Percentiles rank a stretch among this genome's conserved stretches.
phyloP scores from a whole-genome alignment of 768 basidiomycete genomes.

The Neoboletus subvelutipes region DNA sequence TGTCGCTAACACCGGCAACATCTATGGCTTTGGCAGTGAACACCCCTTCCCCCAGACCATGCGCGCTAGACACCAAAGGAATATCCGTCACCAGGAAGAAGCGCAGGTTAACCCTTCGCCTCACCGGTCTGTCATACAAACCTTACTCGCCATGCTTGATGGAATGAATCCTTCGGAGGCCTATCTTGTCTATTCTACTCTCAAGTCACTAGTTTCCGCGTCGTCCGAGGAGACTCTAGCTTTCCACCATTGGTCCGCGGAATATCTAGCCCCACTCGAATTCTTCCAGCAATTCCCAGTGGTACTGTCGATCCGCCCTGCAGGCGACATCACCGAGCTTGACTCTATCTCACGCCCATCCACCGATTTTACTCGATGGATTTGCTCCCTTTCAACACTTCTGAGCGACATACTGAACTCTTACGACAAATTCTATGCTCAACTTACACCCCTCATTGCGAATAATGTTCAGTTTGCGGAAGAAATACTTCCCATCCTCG shows the following conservation, averaged over 20 bases:
- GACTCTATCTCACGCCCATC: slow-evolving; percentile 38
- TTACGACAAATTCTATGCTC: slow-evolving; percentile 63
- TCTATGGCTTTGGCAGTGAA: slow-evolving; percentile 60
- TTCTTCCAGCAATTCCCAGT: slow-evolving; percentile 49
- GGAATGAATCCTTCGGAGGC: slow-evolving; percentile 47
- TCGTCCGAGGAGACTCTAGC: slow-evolving; percentile 31
- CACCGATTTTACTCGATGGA: slow-evolving; percentile 60
- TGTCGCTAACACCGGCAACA: slow-evolving; percentile 53
- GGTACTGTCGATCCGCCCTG: slow-evolving; percentile 31
- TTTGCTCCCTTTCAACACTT: slow-evolving; percentile 53
- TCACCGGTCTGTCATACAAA: slow-evolving; percentile 50
- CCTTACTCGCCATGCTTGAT: slow-evolving; percentile 59
- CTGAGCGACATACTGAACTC: slow-evolving; percentile 58
- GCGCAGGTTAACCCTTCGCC: slow-evolving; percentile 31
- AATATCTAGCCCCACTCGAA: slow-evolving; percentile 45
- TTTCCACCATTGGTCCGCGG: slow-evolving; percentile 35
- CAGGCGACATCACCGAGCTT: slow-evolving; percentile 38
- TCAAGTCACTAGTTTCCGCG: slow-evolving; percentile 55
- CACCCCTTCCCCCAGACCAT: slow-evolving; percentile 43
- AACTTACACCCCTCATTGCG: slow-evolving; percentile 58
- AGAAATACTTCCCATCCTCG: slow-evolving; percentile 68
- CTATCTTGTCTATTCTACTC: slow-evolving; percentile 59
- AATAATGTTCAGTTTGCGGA: slow-evolving; percentile 59
- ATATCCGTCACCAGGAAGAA: slow-evolving; percentile 13
- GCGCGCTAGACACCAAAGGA: slow-evolving; percentile 36